Base-by-base conservation (phyloP, 2,329 filamentous ascomycete genomes). In the Fusarium hainanense region DNA sequence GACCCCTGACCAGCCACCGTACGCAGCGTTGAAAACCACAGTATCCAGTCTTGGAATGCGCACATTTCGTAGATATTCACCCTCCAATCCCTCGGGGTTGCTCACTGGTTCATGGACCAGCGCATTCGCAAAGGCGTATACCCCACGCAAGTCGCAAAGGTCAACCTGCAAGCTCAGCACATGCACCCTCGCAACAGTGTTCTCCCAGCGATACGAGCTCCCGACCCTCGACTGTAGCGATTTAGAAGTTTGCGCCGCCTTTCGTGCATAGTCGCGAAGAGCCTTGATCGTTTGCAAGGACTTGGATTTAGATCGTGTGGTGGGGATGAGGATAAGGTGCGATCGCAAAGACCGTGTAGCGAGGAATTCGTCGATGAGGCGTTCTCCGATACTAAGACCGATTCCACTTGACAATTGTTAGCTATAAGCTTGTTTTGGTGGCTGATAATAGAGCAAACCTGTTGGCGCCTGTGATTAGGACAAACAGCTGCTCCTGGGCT, bases 341-440 rank as follows among this genome's bases (percentile, higher is more conserved):
- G 92, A 87, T 30, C 85, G 84, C 50, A 88, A 83, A 30, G 91
- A 88, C 37, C 89, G 89, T 14, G 88, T 88, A 63, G 85, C 82
- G 63, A 97, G 88, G 83, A 97, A 98, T 75, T 97, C 93, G 82
- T 97, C 93, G 73, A 97, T 95, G 59, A 97, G 85, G 65, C 93
- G 92, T 76, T 92, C 89, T 78, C 92, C 92, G 72, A 93, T 94
- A 58, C 91, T 90, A 74, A 95, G 92, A 46, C 95, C 95, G 46
- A 98, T 89, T 65, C 95, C 95, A 78, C 95, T 98, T 79, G 47
- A 30, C 34, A 44, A 18, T 44, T 23, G 44, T 74, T 47, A 75
- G 66, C n/a, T 44, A 14, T 42, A 20, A 11, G 5, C 18, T 16
- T 30, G 4, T 44, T 32, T 43, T 14, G 14, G 20, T 13, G 4